Evolutionary conservation across 352 stramenopile species (phyloP), one percentile per base, ranked within the genome.

Genomic region (Aphanomyces invadans): DNA sequence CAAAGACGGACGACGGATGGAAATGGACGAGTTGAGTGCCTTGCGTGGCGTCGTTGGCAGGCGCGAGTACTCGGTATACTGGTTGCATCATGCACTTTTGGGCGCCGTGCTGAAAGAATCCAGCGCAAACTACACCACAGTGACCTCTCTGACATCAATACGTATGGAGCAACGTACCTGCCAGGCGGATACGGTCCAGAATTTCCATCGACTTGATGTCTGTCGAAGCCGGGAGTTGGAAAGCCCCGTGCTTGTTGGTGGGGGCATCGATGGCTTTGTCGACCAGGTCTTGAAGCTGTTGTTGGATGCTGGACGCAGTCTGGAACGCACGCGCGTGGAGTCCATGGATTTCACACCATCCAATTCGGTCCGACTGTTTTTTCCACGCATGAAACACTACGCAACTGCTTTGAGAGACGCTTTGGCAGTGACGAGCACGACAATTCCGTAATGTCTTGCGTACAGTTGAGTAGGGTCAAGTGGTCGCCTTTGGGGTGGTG

Each of bases 61-160:
- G 19, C 62, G 21, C 26, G 7, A 31, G 38, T 25, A 28, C 25
- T 10, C 82, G 76, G 68, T 87, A 92, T 10, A 90, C 75, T 0
- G 76, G 79, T 52, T 89, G 79, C 26, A 76, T 52, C n/a, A 79
- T 81, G 59, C 81, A 90, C 33, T 76, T 76, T 1, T 73, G 74
- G 21, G 76, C 79, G 10, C 76, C 79, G 60, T 92, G 81, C 53
- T 79, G 74, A 60, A 88, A 89, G 66, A 88, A 88, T 1, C 83
- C 83, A 2, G 83, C 76, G 31, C 80, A 89, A 19, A 87, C 69
- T 64, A 67, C 44, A n/a, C n/a, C n/a, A n/a, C 0, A 65, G 19
- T 45, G 53, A 19, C 7, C 29, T n/a, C n/a, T n/a, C n/a, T n/a
- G n/a, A n/a, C n/a, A n/a, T n/a, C n/a, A n/a, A n/a, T n/a, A n/a